Conservation (phyloP, 1,139 yeast genomes). For the Geotrichum cucujoidarum region DNA sequence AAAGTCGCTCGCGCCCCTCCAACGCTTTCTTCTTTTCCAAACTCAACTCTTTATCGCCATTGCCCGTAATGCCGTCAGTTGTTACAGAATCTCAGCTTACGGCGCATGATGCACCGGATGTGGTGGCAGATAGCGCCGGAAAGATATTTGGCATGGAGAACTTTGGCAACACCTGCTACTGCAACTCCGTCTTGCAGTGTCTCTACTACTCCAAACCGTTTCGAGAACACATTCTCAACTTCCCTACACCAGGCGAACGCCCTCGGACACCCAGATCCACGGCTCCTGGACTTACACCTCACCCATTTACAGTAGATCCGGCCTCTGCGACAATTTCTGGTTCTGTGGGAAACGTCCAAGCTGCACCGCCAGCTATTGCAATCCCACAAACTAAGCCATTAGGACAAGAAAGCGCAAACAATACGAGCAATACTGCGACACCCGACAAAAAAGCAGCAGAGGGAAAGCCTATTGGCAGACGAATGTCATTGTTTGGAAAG, state of each 20-base stretch:
- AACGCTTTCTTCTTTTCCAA: not conserved
- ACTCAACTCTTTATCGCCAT: not conserved
- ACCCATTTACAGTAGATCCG: slow-evolving; percentile 37
- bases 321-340: slow-evolving; percentile 23
- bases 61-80: not conserved
- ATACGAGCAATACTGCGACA: too few relatives aligned
- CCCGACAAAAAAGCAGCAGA: slow-evolving; percentile 2
- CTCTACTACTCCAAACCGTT: slow-evolving; percentile 70
- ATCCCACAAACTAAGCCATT: too few relatives aligned
- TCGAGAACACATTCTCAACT: slow-evolving; percentile 51
- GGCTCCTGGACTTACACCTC: slow-evolving; percentile 35
- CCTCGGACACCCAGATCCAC: slow-evolving; percentile 19
- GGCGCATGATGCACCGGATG: slow-evolving; percentile 10
- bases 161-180: slow-evolving; percentile 90
- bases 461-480: slow-evolving; percentile 19
- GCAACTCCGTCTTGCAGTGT: slow-evolving; percentile 88
- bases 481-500: slow-evolving; percentile 26
- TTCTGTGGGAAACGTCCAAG: slow-evolving; percentile 15
- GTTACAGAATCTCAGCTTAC: not conserved
- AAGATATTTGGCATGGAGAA: slow-evolving; percentile 90
- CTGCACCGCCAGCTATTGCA: not conserved
- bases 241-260: slow-evolving; percentile 35
- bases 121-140: slow-evolving; percentile 32
- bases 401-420: too few relatives aligned
- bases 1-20: too few relatives aligned